These are phyloP conservation scores for Sequoiadendron giganteum DNA, from an alignment of 75 land plant genomes.

Conservation along the genomic window DNA sequence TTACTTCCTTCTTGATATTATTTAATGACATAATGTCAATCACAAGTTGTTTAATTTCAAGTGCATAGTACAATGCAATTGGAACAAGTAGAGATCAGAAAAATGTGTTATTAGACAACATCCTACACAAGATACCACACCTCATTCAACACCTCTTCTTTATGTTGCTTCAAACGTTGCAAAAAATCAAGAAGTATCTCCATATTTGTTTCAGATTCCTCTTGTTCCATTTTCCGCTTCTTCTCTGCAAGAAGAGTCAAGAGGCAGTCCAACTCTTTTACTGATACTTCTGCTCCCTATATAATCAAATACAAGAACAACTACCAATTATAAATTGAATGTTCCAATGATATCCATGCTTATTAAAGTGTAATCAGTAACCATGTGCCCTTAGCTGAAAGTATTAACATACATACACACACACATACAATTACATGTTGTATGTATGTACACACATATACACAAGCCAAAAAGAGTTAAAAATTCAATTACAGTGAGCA, in stretches of 20 bases:
- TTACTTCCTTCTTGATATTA: not conserved
- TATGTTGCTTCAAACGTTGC: conserved; percentile 75
- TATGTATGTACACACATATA: too few relatives aligned
- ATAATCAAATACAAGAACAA: conserved; percentile 24
- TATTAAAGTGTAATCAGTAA: not conserved
- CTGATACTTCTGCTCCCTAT: conserved; percentile 92
- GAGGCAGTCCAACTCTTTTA: conserved; percentile 85
- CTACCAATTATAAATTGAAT: not conserved
- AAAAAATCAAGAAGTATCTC: conserved; percentile 84
- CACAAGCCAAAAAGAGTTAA: not conserved
- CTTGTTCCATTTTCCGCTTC: conserved; percentile 94
- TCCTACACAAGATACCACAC: conserved; percentile 23
- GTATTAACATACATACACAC: too few relatives aligned
- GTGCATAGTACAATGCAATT: conserved; percentile 1
- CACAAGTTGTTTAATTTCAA: not conserved
- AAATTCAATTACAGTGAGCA: not conserved
- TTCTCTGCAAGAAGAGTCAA: conserved; percentile 79
- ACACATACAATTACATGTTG: too few relatives aligned
- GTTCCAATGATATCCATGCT: not conserved
- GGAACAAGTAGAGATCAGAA: not conserved
- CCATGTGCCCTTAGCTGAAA: not conserved
- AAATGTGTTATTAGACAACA: not conserved
- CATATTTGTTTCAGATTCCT: conserved; percentile 96
- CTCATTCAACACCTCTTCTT: conserved; percentile 86
- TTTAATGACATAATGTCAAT: not conserved